phyloP scores from a whole-genome alignment of 495 filamentous ascomycete genomes.

The Hypoxylon lienhwacheense region DNA sequence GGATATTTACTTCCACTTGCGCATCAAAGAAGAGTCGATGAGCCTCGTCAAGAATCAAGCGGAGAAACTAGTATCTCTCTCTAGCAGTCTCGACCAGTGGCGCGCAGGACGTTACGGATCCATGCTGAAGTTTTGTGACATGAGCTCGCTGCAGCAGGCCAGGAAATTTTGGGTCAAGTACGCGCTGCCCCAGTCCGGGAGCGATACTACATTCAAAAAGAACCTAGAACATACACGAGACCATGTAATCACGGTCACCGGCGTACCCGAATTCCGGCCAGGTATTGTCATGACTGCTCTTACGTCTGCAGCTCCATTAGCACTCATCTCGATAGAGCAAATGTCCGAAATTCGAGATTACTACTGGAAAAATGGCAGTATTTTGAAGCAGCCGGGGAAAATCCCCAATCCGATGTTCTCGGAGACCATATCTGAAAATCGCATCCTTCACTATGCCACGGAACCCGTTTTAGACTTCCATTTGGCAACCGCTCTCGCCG shows the following conservation, averaged over 20 bases:
- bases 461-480: slow-evolving; percentile 40
- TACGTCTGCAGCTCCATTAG: slow-evolving; percentile 13
- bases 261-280: not conserved
- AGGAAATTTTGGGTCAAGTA: slow-evolving; percentile 34
- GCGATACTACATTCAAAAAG: slow-evolving; percentile 7
- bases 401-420: slow-evolving; percentile 30
- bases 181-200: slow-evolving; percentile 1
- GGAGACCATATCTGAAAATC: slow-evolving; percentile 13
- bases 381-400: not conserved
- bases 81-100: slow-evolving; percentile 31
- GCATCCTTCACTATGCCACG: slow-evolving; percentile 27
- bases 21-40: slow-evolving; percentile 14
- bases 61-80: slow-evolving; percentile 23
- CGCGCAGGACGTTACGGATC: slow-evolving; percentile 30
- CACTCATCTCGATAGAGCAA: not conserved
- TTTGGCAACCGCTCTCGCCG: slow-evolving; percentile 29
- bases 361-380: slow-evolving; percentile 19
- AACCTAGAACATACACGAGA: slow-evolving; percentile 4
- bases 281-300: not conserved
- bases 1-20: slow-evolving; percentile 37
- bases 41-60: slow-evolving; percentile 26
- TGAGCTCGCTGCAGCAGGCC: slow-evolving; percentile 21
- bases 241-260: not conserved
- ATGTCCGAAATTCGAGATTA: not conserved
- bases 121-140: slow-evolving; percentile 35